Base-by-base conservation (phyloP, 768 basidiomycete species). In the Boletus subparvulus region DNA sequence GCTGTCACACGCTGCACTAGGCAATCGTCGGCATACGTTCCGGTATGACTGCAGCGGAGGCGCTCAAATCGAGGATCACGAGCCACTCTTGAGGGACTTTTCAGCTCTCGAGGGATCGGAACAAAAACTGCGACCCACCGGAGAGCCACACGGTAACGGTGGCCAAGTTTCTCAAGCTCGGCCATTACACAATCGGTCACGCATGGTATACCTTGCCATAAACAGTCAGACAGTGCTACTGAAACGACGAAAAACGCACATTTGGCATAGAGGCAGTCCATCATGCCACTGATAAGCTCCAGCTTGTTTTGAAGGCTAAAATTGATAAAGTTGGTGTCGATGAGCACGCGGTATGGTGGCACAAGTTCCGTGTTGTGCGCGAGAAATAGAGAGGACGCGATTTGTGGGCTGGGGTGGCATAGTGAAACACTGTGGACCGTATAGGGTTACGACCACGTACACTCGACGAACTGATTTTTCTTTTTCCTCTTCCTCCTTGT, bases 131-230 rank as follows among this genome's bases (percentile, higher is more conserved):
- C 33, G 44, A 73, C 89, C 65, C 53, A 94, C 95, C 93, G 86
- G 46, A 99, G 78, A 19, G 97, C 97, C 35, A 98, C 84, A 37
- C 97, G 86, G 74, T 96, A 99, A 65, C 90, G 87, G 50, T 94
- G 94, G 3, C 97, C 97, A 14, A 99, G 77, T 75, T 99, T 99
- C 75, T 99, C 97, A 65, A 99, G 76, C 72, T 99, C 97, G 9
- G 95, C 97, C 82, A 98, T 90, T 14, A 99, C 97, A 66, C 97
- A 99, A 73, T 98, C 97, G 28, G 97, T 98, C n/a, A 99, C 90
- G 63, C 94, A 97, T 1, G 97, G 97, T 64, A 98, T 98, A 72
- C 94, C 96, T 98, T 65, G 21, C 37, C 45, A 41, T 26, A 43
- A 42, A 52, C 17, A 49, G 43, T 61, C 39, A 62, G 48, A 40